These are phyloP conservation scores for Collariella sp. DNA, from an alignment of 495 filamentous ascomycete genomes.

Conservation along the genomic window DNA sequence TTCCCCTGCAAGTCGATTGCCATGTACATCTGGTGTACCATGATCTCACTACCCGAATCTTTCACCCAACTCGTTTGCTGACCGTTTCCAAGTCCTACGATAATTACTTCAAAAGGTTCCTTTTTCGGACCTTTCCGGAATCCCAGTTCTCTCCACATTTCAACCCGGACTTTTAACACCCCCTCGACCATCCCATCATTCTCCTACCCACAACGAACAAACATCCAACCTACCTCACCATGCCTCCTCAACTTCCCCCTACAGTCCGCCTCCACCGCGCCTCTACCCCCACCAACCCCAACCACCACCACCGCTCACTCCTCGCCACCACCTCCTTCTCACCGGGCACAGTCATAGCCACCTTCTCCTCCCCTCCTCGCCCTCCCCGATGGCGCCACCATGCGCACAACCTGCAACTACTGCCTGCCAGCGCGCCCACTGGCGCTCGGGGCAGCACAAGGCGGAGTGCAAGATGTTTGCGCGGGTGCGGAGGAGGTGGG, in stretches of 20 bases:
- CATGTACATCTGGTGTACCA: background rate
- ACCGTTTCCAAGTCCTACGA: background rate
- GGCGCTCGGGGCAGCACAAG: slow-evolving; percentile 45
- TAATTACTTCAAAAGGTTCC: background rate
- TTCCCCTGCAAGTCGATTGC: too few species aligned
- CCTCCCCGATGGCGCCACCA: slow-evolving; percentile 32
- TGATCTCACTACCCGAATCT: background rate
- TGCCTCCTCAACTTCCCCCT: slow-evolving; percentile 15
- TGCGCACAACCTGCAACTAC: slow-evolving; percentile 29
- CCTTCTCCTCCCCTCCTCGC: slow-evolving; percentile 35
- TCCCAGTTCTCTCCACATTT: background rate
- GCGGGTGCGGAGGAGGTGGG: slow-evolving; percentile 19
- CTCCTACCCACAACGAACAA: background rate
- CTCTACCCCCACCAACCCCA: background rate
- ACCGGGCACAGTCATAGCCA: slow-evolving; percentile 35
- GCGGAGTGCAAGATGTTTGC: slow-evolving; percentile 41
- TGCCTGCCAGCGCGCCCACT: slow-evolving; percentile 49
- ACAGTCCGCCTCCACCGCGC: slow-evolving; percentile 1
- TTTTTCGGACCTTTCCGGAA: background rate
- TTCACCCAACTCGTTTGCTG: background rate
- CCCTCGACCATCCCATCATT: background rate
- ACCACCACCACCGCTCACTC: slow-evolving; percentile 28
- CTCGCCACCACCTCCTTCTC: slow-evolving; percentile 25
- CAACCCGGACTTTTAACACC: background rate
- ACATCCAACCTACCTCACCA: background rate